phyloP scores from a whole-genome alignment of 2,329 filamentous ascomycete species.

The Beauveria asiatica region DNA sequence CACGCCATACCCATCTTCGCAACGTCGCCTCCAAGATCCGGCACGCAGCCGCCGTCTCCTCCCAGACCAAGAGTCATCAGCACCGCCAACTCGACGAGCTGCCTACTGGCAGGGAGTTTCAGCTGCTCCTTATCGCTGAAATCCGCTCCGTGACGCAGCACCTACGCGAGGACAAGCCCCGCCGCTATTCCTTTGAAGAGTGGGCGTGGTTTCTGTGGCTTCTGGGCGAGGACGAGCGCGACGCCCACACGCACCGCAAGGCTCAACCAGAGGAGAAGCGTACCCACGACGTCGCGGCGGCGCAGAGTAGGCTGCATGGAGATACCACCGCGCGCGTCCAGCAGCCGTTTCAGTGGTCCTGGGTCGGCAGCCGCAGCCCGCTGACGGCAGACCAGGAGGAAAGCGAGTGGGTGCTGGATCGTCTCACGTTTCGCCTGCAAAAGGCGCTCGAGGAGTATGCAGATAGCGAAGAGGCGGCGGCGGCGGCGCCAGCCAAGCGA shows the following conservation, averaged over 20 bases:
- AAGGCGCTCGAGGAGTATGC: constrained; percentile 20
- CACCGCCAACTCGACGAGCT: constrained; percentile 30
- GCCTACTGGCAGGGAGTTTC: constrained; percentile 41
- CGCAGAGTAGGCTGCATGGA: background rate
- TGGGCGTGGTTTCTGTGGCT: constrained; percentile 80
- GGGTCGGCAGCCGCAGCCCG: constrained; percentile 61
- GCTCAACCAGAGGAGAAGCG: constrained; percentile 21
- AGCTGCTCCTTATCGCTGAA: constrained; percentile 60
- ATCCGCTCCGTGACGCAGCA: constrained; percentile 56
- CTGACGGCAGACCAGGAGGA: constrained; percentile 62
- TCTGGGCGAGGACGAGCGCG: constrained; percentile 57
- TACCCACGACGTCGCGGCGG: constrained; percentile 7
- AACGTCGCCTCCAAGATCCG: background rate
- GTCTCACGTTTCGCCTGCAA: constrained; percentile 46
- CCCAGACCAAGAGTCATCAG: constrained; percentile 18
- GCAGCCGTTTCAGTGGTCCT: constrained; percentile 51
- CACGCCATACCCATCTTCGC: background rate
- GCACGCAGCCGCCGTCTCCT: constrained; percentile 6
- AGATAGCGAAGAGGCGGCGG: constrained; percentile 12
- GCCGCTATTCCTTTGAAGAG: constrained; percentile 70
- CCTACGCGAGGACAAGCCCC: constrained; percentile 50
- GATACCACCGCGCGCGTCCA: constrained; percentile 21
- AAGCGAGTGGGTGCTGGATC: constrained; percentile 64
- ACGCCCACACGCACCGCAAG: constrained; percentile 40
- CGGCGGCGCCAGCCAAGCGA: background rate